Evolutionary conservation across 2,329 filamentous ascomycete genomes (phyloP).

Genomic region (Cladosporium sp.): DNA sequence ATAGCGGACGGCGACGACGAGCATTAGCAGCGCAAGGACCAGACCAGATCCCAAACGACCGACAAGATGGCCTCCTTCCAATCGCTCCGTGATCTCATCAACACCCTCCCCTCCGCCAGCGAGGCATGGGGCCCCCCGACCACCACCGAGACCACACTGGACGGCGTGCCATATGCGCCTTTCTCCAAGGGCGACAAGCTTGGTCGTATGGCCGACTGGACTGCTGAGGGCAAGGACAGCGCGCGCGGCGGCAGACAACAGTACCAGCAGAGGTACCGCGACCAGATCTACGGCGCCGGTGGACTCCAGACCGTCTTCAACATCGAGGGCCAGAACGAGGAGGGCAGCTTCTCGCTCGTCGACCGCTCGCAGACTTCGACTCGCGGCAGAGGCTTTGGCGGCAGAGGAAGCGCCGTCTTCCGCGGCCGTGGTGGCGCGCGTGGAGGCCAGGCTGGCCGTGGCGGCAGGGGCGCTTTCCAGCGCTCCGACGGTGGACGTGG

Average conservation of each 20-base stretch:
- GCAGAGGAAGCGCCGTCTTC: constrained; percentile 87
- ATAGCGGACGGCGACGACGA: background rate
- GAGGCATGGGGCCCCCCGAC: constrained; percentile 77
- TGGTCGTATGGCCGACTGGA: constrained; percentile 99
- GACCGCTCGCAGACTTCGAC: constrained; percentile 87
- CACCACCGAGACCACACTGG: constrained; percentile 81
- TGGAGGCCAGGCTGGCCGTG: constrained; percentile 68
- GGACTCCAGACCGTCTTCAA: constrained; percentile 76
- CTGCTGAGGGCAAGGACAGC: constrained; percentile 75
- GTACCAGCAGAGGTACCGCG: constrained; percentile 90
- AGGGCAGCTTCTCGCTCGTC: constrained; percentile 96
- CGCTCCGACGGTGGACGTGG: constrained; percentile 66
- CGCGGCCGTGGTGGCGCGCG: constrained; percentile 70
- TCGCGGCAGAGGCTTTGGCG: constrained; percentile 77
- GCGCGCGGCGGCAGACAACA: constrained; percentile 81
- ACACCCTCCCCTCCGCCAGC: constrained; percentile 44
- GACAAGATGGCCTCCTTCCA: constrained; percentile 45
- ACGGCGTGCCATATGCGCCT: constrained; percentile 94
- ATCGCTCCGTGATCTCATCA: constrained; percentile 51
- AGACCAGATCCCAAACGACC: constrained; percentile 19
- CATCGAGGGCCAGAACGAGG: constrained; percentile 84
- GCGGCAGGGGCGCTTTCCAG: constrained; percentile 72
- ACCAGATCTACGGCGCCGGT: constrained; percentile 95
- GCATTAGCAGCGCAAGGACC: constrained; percentile 15
- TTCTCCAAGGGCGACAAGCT: constrained; percentile 99